These are phyloP conservation scores for Gossypium raimondii DNA, from an alignment of 345 rosid genomes.

Conservation along the genomic window DNA sequence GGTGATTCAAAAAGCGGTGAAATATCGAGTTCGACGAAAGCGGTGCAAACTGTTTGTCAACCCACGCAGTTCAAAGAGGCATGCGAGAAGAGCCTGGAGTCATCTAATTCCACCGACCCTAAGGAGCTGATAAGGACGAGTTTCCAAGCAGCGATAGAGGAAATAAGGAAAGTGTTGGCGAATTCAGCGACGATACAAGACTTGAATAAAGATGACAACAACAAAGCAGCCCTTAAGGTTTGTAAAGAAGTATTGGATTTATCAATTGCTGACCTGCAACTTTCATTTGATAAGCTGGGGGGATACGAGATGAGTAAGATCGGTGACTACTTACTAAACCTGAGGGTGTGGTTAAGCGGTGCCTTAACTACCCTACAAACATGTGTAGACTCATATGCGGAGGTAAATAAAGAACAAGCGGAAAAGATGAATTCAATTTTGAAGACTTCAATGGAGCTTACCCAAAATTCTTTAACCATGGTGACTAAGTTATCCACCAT, in stretches of 20 bases:
- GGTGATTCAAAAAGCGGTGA: neutral
- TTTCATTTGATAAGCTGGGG: constrained; percentile 38
- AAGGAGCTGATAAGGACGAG: constrained; percentile 49
- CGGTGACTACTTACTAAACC: constrained; percentile 35
- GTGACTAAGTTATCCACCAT: constrained; percentile 37
- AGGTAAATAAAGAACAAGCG: constrained; percentile 38
- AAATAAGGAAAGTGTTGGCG: constrained; percentile 33
- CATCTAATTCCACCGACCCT: constrained; percentile 46
- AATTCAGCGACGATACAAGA: constrained; percentile 39
- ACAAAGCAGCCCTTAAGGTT: constrained; percentile 46
- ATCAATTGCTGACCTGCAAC: constrained; percentile 51
- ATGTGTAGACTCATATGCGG: constrained; percentile 59
- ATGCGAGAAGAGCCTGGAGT: constrained; percentile 40
- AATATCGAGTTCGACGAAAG: constrained; percentile 29
- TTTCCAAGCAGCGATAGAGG: constrained; percentile 36
- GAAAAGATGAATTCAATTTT: constrained; percentile 44
- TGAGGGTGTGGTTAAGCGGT: constrained; percentile 71
- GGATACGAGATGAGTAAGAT: constrained; percentile 30
- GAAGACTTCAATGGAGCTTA: constrained; percentile 35
- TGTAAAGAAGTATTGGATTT: constrained; percentile 49
- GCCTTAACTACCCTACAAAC: constrained; percentile 65
- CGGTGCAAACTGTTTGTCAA: constrained; percentile 51
- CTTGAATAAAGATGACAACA: constrained; percentile 26
- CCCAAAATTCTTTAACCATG: constrained; percentile 34
- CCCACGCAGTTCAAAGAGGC: constrained; percentile 51